Evolutionary conservation across 192 early-diverging fungal genomes (phyloP).

Genomic region (Pilobolus umbonatus): DNA sequence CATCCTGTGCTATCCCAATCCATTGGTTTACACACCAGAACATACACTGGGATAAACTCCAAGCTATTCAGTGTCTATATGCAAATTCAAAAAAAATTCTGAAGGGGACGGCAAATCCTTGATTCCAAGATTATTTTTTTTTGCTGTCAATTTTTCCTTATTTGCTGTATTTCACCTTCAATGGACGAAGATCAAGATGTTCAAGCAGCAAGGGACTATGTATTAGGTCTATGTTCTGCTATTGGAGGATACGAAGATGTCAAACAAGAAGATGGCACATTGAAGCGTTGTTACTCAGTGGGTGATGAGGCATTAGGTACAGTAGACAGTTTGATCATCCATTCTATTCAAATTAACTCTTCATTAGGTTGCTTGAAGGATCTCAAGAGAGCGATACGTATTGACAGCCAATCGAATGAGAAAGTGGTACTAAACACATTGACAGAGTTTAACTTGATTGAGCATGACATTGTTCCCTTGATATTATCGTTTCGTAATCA

Average conservation of each 20-base stretch:
- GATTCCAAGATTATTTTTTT: background rate
- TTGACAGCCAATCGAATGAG: conserved; percentile 60
- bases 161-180: background rate
- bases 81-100: too few relatives aligned
- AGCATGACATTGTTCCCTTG: conserved; percentile 77
- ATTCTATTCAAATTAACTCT: background rate
- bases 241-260: conserved; percentile 70
- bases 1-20: too few relatives aligned
- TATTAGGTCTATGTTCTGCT: conserved; percentile 79
- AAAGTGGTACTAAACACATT: conserved; percentile 62
- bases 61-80: too few relatives aligned
- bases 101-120: too few relatives aligned
- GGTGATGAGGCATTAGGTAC: conserved; percentile 80
- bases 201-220: conserved; percentile 1
- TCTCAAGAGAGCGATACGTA: conserved; percentile 78
- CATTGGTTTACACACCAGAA: too few relatives aligned
- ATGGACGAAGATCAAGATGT: conserved; percentile 4
- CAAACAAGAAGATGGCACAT: conserved; percentile 32
- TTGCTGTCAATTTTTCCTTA: background rate
- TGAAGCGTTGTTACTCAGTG: conserved; percentile 57
- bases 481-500: conserved; percentile 42
- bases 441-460: conserved; percentile 70
- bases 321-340: background rate
- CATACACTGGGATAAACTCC: too few relatives aligned
- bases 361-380: conserved; percentile 82